Evolutionary conservation across 2,329 filamentous ascomycete genomes (phyloP), one percentile per base, ranked within the genome.

Genomic region (Aureobasidium subglaciale): DNA sequence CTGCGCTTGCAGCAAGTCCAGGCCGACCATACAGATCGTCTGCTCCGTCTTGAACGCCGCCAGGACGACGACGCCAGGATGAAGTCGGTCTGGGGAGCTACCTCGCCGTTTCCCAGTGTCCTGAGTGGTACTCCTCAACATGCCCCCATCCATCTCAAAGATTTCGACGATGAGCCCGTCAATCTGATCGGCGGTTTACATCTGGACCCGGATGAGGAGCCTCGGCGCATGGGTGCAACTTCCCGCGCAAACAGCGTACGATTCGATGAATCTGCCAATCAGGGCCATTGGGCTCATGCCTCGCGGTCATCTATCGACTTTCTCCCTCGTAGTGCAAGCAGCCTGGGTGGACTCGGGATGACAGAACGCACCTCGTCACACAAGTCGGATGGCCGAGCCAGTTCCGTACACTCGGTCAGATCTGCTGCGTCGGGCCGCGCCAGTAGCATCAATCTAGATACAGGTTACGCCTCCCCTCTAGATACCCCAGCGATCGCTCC

Each of bases 191-290:
- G 85, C 50, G 89, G 87, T 54, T 79, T 96, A 57, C 88, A 91
- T 58, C 78, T 97, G 6, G 92, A 96, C 61, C 81, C 86, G 5
- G 91, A 96, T 59, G 90, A 97, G 60, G 87, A 91, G 67, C 88
- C 88, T 29, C 85, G 90, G 56, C 84, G 90, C 34, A 83, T 92
- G 60, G 89, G 93, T 54, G 89, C 88, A 18, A 87, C 90, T 16
- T 99, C 93, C 16, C 82, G 93, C 63, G 92, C 93, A 45, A 97
- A 97, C 68, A 97, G 93, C 67, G 93, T 99, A 63, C 88, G 93
- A 34, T 99, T 99, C 65, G 93, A 97, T 67, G 92, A 97, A 69
- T 96, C 90, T 66, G 91, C 92, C 13, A 84, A 96, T 63, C 90
- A 96, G 64, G 87, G 89, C 45, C 90, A 90, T 69, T 95, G 93